Base-by-base conservation (phyloP, 352 stramenopile genomes). In the Aphanomyces stellatus region DNA sequence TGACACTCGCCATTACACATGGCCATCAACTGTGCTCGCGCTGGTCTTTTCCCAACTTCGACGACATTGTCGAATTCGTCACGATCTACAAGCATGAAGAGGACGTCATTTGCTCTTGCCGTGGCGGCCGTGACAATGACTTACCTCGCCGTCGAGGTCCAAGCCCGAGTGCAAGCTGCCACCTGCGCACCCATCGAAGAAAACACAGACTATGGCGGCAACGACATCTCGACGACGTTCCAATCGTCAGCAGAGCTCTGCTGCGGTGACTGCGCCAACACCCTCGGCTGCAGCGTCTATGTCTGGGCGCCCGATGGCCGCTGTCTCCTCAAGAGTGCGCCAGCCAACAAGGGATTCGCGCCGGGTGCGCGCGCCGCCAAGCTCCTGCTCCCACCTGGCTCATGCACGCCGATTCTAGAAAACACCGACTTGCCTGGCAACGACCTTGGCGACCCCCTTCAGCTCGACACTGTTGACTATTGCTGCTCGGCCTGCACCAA, bases 181-280 rank as follows among this genome's bases (percentile, higher is more conserved):
- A 28, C 46, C 2, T 53, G 46, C 24, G 17, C 46, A 22, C 10
- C 24, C 10, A 53, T 53, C 46, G 46, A 53, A 28, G 46, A 53
- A 53, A 64, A 72, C 41, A 57, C 69, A 30, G 73, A 78, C 40
- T 79, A 73, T 43, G 57, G 33, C n/a, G 74, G 68, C 46, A 74
- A 77, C 48, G 70, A 79, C 59, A 67, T 79, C 62, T 56, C 61
- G 53, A 75, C 62, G 1, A 59, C 69, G 2, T 8, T 15, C 17
- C 70, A 60, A 25, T 48, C 53, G 15, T 68, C 35, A 10, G 55
- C 73, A 1, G 48, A 53, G 1, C 57, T 46, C 33, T 78, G 73
- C 46, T 77, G 72, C 30, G n/a, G 40, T 22, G 72, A 75, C 37
- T 77, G 72, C 63, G 65, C 72, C 25, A 43, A 19, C 17, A 31